These are phyloP conservation scores for Phytopythium mirpurense DNA, from an alignment of 352 stramenopile genomes.

Conservation along the genomic window DNA sequence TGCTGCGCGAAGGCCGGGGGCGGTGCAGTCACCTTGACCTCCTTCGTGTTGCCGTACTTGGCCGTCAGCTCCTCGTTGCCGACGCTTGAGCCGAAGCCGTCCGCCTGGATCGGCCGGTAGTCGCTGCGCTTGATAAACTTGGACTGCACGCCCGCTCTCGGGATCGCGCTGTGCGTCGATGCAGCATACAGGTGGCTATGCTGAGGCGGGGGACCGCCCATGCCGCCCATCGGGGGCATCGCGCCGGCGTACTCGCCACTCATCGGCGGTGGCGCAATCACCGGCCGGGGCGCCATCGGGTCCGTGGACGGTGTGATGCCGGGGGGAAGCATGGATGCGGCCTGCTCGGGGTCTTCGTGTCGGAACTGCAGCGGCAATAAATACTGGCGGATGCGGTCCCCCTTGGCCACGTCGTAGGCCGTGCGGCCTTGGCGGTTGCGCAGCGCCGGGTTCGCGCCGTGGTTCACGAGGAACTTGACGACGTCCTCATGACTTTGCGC, in stretches of 20 bases:
- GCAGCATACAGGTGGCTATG: conserved; percentile 72
- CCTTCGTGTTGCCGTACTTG: conserved; percentile 86
- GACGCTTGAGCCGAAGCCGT: conserved; percentile 87
- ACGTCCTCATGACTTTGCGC: conserved; percentile 69
- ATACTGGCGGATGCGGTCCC: conserved; percentile 81
- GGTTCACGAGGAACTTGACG: conserved; percentile 68
- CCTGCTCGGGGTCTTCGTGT: conserved; percentile 71
- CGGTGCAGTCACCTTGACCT: conserved; percentile 73
- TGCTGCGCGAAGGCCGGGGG: conserved; percentile 35
- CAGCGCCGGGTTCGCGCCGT: conserved; percentile 67
- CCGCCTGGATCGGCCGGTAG: conserved; percentile 81
- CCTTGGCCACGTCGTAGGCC: conserved; percentile 80
- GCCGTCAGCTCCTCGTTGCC: conserved; percentile 85
- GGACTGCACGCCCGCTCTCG: conserved; percentile 33
- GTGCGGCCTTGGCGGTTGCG: conserved; percentile 79
- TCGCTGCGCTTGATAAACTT: conserved; percentile 59
- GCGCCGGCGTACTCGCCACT: conserved; percentile 43
- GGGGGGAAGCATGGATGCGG: conserved; percentile 51
- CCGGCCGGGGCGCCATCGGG: conserved; percentile 49
- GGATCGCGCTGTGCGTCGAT: conserved; percentile 78
- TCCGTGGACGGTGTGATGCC: conserved; percentile 76
- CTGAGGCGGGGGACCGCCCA: conserved; percentile 18
- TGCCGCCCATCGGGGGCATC: conserved; percentile 16
- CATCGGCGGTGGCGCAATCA: conserved; percentile 60
- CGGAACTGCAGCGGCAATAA: conserved; percentile 85